Percentiles rank a stretch among this genome's conserved stretches.
These are phyloP conservation scores for Pistacia atlantica DNA, from an alignment of 345 rosid genomes.

Conservation along the genomic window DNA sequence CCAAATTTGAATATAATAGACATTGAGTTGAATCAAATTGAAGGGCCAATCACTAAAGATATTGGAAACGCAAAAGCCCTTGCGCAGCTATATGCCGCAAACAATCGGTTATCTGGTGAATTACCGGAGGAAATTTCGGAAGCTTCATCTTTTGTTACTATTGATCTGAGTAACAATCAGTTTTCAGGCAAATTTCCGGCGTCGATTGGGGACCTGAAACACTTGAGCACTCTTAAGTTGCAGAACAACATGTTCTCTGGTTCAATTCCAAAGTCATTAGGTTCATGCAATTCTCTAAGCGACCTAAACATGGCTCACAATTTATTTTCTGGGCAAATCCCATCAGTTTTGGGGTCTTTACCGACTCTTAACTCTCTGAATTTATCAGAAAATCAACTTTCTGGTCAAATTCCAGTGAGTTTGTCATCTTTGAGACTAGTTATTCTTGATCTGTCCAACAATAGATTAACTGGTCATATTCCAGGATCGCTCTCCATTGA, in stretches of 20 bases:
- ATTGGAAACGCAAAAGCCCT: conserved; percentile 59
- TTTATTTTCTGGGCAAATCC: conserved; percentile 67
- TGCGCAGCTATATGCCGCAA: conserved; percentile 40
- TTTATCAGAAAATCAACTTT: conserved; percentile 64
- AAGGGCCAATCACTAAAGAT: conserved; percentile 62
- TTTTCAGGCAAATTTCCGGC: conserved; percentile 65
- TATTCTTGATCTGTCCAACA: conserved; percentile 82
- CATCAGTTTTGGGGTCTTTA: conserved; percentile 62
- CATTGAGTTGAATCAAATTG: conserved; percentile 50
- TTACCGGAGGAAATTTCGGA: conserved; percentile 68
- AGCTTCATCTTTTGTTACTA: conserved; percentile 38
- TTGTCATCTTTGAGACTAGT: conserved; percentile 69
- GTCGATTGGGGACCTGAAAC: conserved; percentile 54
- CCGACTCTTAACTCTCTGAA: conserved; percentile 73
- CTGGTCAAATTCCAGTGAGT: conserved; percentile 67
- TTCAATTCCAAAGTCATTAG: conserved; percentile 59
- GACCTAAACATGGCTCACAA: conserved; percentile 70
- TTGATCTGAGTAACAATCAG: conserved; percentile 60
- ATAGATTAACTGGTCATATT: conserved; percentile 61
- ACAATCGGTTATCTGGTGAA: conserved; percentile 70
- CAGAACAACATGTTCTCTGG: conserved; percentile 65
- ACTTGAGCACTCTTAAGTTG: conserved; percentile 56
- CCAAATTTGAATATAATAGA: conserved; percentile 67
- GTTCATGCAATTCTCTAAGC: conserved; percentile 62
- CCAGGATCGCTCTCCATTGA: conserved; percentile 66